phyloP scores from a whole-genome alignment of 768 basidiomycete genomes.

The Pseudohyphozyma bogoriensis region DNA sequence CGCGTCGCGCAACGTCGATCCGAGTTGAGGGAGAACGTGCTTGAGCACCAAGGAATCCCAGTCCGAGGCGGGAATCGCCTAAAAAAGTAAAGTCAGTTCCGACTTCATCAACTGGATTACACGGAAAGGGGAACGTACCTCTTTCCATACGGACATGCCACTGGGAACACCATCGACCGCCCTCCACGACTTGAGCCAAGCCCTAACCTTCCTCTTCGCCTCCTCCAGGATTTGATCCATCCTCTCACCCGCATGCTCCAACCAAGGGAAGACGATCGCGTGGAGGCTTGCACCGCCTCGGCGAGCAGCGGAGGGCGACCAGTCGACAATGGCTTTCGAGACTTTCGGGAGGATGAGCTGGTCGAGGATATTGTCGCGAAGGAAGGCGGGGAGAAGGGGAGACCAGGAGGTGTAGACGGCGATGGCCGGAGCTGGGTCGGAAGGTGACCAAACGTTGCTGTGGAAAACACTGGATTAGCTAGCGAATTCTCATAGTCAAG shows the following conservation, averaged over 20 bases:
- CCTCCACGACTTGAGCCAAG: constrained; percentile 61
- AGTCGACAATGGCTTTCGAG: constrained; percentile 67
- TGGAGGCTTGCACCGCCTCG: constrained; percentile 51
- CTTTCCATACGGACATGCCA: constrained; percentile 72
- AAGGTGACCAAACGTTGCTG: constrained; percentile 78
- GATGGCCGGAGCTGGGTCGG: constrained; percentile 61
- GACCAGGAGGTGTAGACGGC: constrained; percentile 82
- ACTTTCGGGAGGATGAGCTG: constrained; percentile 93
- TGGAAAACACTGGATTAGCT: background rate
- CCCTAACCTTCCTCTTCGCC: constrained; percentile 74
- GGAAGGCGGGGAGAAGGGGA: constrained; percentile 74
- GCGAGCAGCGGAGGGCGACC: constrained; percentile 49
- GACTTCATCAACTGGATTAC: background rate
- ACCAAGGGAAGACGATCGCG: constrained; percentile 85
- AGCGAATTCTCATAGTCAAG: background rate
- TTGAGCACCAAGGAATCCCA: constrained; percentile 90
- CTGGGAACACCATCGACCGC: constrained; percentile 60
- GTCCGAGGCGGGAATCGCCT: constrained; percentile 68
- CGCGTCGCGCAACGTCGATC: constrained; percentile 64
- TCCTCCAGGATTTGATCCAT: constrained; percentile 78
- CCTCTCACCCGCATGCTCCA: constrained; percentile 68
- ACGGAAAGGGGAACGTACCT: constrained; percentile 45
- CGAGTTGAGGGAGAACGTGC: constrained; percentile 84
- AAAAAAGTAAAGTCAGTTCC: background rate
- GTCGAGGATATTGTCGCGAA: constrained; percentile 88